Percentiles rank a stretch among this genome's conserved stretches.
phyloP scores from a whole-genome alignment of 805 yeast species.

The Saccharomycopsis sp. region DNA sequence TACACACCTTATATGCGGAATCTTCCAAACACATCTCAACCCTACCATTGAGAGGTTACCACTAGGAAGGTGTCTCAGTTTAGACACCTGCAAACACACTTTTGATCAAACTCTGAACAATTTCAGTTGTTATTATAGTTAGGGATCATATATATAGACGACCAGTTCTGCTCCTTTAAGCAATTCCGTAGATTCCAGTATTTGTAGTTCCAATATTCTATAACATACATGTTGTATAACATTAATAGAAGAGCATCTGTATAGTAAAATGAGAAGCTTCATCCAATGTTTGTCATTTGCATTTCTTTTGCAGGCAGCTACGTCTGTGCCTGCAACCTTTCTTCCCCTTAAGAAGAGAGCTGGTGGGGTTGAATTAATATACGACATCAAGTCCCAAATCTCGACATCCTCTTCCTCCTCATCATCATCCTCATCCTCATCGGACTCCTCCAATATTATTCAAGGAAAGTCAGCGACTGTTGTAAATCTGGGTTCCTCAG shows the following conservation, averaged over 20 bases:
- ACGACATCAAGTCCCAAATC: not conserved
- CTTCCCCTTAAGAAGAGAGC: not conserved
- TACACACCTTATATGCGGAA: not conserved
- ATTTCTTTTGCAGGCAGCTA: not conserved
- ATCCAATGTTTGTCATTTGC: not conserved
- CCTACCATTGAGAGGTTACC: not conserved
- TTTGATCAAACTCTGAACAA: not conserved
- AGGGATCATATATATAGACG: not conserved
- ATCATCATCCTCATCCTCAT: not conserved
- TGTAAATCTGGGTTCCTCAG: not conserved
- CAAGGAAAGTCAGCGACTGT: not conserved
- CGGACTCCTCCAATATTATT: not conserved
- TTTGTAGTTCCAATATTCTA: not conserved
- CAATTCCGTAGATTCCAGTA: too few species aligned
- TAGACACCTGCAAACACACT: not conserved
- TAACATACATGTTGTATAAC: not conserved
- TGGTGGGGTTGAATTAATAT: not conserved
- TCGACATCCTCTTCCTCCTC: not conserved
- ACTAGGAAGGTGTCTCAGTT: not conserved
- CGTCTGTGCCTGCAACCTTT: not conserved
- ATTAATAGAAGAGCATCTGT: not conserved
- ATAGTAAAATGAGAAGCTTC: not conserved
- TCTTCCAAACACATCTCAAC: not conserved
- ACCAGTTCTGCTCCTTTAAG: not conserved
- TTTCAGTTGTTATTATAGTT: not conserved